Evolutionary conservation across 345 rosid genomes (phyloP).

Genomic region (Citrus medica): DNA sequence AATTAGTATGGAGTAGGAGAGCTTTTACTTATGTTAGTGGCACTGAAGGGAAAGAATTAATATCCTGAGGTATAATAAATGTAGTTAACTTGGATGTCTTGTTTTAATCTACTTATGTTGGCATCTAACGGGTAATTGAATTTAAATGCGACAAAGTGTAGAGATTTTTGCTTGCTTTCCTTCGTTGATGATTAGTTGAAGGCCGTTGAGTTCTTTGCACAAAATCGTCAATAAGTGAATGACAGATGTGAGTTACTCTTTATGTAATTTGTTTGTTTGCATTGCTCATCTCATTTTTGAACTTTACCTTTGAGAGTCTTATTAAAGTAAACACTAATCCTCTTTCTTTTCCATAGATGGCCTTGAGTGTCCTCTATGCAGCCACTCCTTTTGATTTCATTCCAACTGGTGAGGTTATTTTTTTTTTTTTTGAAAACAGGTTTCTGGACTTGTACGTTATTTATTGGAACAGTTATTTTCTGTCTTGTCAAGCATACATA

Average conservation of each 20-base stretch:
- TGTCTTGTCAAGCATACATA: background rate
- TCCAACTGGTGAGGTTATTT: slow-evolving; percentile 51
- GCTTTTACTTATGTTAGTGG: background rate
- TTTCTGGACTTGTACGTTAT: background rate
- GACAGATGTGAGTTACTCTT: background rate
- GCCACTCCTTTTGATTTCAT: slow-evolving; percentile 69
- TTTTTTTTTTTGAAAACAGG: slow-evolving; percentile 6
- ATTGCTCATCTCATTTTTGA: background rate
- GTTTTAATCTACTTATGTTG: background rate
- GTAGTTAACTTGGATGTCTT: background rate
- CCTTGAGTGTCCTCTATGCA: slow-evolving; percentile 54
- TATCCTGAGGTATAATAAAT: background rate
- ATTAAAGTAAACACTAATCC: background rate
- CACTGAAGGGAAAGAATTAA: background rate
- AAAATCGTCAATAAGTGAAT: background rate
- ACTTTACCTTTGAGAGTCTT: background rate
- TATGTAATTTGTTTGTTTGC: background rate
- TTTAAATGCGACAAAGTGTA: background rate
- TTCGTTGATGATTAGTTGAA: background rate
- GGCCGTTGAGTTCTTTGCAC: background rate
- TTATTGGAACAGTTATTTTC: background rate
- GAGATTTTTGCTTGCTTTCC: background rate
- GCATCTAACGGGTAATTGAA: background rate
- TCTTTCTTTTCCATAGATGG: slow-evolving; percentile 45
- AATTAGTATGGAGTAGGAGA: background rate